A percentile compares a stretch with the other conserved stretches of the same genome.
Evolutionary conservation across 257 asterid genomes (phyloP).

Genomic region (Solanum tacnaense): DNA sequence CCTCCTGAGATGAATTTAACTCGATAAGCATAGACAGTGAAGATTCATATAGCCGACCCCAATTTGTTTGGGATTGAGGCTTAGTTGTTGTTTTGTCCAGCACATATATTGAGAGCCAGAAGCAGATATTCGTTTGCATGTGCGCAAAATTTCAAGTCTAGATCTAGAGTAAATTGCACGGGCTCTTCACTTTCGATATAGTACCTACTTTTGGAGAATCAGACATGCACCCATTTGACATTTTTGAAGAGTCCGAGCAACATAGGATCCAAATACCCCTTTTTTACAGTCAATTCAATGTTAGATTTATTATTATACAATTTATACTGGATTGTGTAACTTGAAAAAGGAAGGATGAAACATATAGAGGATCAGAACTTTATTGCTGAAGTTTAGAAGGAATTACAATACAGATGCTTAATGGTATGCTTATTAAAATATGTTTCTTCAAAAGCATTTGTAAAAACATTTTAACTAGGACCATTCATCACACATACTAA

Average conservation of each 20-base stretch:
- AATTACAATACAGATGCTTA: neutral
- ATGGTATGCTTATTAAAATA: neutral
- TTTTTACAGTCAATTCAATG: neutral
- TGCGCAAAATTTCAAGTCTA: neutral
- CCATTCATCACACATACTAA: neutral
- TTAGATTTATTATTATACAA: neutral
- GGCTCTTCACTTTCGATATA: neutral
- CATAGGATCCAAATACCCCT: neutral
- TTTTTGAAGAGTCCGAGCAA: neutral
- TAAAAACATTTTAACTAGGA: neutral
- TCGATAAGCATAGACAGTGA: neutral
- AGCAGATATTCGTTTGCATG: neutral
- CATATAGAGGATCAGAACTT: neutral
- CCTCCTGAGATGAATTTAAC: neutral
- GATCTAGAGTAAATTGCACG: neutral
- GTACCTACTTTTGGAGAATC: neutral
- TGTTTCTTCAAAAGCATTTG: neutral
- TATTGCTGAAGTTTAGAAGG: neutral
- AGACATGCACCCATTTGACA: neutral
- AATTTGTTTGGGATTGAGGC: neutral
- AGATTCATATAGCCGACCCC: neutral
- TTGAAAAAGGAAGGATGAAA: neutral
- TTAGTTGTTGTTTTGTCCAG: neutral
- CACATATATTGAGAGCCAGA: neutral
- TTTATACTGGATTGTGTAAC: neutral